Evolutionary conservation across 805 yeast species (phyloP), one percentile per base, ranked within the genome.

Genomic region (Saccharomycopsis javanensis): DNA sequence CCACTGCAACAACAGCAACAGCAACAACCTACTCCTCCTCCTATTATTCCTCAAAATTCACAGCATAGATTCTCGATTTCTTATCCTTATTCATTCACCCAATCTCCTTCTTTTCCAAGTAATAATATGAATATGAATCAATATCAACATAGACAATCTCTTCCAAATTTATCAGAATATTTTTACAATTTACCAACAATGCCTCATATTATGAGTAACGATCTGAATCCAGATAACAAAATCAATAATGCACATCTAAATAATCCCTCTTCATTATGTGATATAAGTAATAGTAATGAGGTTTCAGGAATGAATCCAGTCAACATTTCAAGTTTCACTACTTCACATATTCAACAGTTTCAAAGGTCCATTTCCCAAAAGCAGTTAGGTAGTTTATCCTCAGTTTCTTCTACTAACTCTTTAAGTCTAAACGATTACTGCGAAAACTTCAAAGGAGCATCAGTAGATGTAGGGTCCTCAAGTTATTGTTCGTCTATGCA

Each of bases 71-170:
- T 42, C 23, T 42, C 48, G 5, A 20, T 42, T 42, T 42, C 48
- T 20, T 42, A 42, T 7, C 28, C 48, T 20, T 25, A 42, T 42
- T 42, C 48, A 20, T 25, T 42, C 8, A 4, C 25, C 23, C 51
- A 16, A 11, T 5, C 31, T 27, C 23, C 31, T 16, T 27, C 51
- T n/a, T 48, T 30, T 3, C 20, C 52, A 16, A 15, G 28, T 25
- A 50, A 5, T 28, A 28, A 18, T 50, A 30, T 18, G 15, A 45
- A 23, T 23, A 8, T 27, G 15, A 45, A 50, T 16, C 52, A 23
- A 30, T 23, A 38, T 51, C 45, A 28, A 38, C 57, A 37, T 55
- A 54, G 25, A 46, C 57, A n/a, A 6, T 54, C 31, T 27, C 46
- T 27, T 23, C 52, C 50, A 13, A 34, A 38, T 28, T 55, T 53